Base-by-base conservation (phyloP, 2,329 filamentous ascomycete species). In the Colletotrichum aenigma region DNA sequence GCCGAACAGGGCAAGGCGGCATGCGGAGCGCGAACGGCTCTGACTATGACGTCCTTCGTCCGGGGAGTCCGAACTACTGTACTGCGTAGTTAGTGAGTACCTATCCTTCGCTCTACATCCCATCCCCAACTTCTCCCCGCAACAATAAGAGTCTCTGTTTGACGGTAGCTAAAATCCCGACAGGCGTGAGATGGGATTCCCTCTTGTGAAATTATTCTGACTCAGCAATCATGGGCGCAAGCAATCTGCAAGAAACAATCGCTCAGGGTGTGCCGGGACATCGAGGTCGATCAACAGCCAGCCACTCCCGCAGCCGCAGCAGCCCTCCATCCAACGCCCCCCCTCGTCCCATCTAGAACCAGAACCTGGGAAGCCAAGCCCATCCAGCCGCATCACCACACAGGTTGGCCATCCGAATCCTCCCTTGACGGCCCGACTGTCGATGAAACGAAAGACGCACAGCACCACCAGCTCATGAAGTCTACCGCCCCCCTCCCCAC, bases 31-130 rank as follows among this genome's bases (percentile, higher is more conserved):
- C 71, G 30, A 70, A 70, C 38, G 21, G 16, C 56, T 24, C 21
- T 13, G 21, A 15, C 26, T 48, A 74, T 74, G 71, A 74, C 71
- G 71, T 74, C 58, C 9, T 66, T n/a, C 15, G n/a, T 26, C 71
- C 58, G 48, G 71, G 66, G 58, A 28, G 32, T 30, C 71, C 67
- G 58, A 70, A 34, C 58, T 52, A 38, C 5, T 3, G 36, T 48
- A 43, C 10, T 18, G 36, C 36, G 15, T 16, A 7, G 48, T 38
- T 8, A 4, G 52, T 43, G 24, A 24, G n/a, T 12, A 9, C 7
- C 36, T 38, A 28, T 10, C 7, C 7, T 18, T 69, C 24, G 16
- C 43, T 61, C 30, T 26, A 52, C 52, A 60, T 68, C 70, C 32
- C 15, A 68, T 67, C 62, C 58, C 62, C 62, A 58, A 15, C 21